These are phyloP conservation scores for Yamadazyma spencermartinsiae DNA, from an alignment of 1,139 yeast genomes.

Conservation along the genomic window DNA sequence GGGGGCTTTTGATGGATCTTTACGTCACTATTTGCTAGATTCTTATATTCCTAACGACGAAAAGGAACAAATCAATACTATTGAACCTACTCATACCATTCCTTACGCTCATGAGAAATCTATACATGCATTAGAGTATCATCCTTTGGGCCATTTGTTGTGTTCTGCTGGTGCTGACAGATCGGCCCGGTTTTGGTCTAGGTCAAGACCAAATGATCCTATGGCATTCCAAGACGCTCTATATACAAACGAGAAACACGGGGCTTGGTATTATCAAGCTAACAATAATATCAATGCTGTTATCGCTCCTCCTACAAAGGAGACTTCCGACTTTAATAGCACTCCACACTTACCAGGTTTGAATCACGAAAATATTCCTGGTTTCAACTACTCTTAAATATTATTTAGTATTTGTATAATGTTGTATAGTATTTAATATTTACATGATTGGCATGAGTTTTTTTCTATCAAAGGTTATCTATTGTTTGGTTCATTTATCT, in stretches of 20 bases:
- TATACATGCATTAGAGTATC: slow-evolving; percentile 85
- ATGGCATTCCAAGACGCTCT: slow-evolving; percentile 80
- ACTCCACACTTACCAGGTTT: slow-evolving; percentile 7
- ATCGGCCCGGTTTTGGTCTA: slow-evolving; percentile 92
- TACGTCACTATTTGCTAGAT: slow-evolving; percentile 73
- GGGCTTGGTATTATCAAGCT: slow-evolving; percentile 73
- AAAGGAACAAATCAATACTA: slow-evolving; percentile 21
- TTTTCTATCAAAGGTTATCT: too few relatives aligned
- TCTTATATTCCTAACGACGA: slow-evolving; percentile 44
- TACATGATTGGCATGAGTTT: too few relatives aligned
- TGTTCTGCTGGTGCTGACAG: slow-evolving; percentile 94
- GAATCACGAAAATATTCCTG: slow-evolving; percentile 12
- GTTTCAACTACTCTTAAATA: slow-evolving; percentile 11
- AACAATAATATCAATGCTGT: slow-evolving; percentile 66
- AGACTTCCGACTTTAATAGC: slow-evolving; percentile 3
- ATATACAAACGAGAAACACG: slow-evolving; percentile 63
- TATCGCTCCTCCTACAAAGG: slow-evolving; percentile 33
- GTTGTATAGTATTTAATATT: too few relatives aligned
- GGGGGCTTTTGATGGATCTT: slow-evolving; percentile 88
- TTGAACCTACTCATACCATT: slow-evolving; percentile 61
- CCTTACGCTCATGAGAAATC: slow-evolving; percentile 96
- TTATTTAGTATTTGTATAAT: neutral
- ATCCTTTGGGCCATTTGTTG: slow-evolving; percentile 88
- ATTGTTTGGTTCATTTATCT: too few relatives aligned
- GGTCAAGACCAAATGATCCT: slow-evolving; percentile 90